These are phyloP conservation scores for Funneliformis geosporum DNA, from an alignment of 192 early-diverging fungal genomes.

Conservation along the genomic window DNA sequence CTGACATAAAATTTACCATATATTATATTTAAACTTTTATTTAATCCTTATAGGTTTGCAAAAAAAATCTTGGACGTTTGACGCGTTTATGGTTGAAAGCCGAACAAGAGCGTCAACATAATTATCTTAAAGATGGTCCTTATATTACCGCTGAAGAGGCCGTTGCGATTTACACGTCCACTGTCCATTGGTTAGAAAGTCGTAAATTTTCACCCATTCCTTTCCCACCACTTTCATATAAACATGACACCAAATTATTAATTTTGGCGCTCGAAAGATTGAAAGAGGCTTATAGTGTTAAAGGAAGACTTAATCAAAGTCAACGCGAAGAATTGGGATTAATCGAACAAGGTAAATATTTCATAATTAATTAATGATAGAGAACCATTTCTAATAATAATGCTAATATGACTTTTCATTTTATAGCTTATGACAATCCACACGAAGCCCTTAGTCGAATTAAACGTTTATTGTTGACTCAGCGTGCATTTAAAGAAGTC, in stretches of 20 bases:
- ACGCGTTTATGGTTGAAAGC: slow-evolving; percentile 98
- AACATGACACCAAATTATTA: slow-evolving; percentile 98
- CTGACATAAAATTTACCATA: background rate
- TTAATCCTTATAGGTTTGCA: slow-evolving; percentile 55
- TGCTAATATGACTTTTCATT: background rate
- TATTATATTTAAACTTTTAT: background rate
- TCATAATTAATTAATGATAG: background rate
- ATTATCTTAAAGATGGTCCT: slow-evolving; percentile 98
- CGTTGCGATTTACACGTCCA: slow-evolving; percentile 96
- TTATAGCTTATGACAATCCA: slow-evolving; percentile 88
- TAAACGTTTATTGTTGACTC: slow-evolving; percentile 93
- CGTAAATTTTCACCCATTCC: slow-evolving; percentile 98
- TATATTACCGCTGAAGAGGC: slow-evolving; percentile 98
- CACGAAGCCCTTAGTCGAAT: slow-evolving; percentile 85
- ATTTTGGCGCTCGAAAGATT: slow-evolving; percentile 93
- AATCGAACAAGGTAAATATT: slow-evolving; percentile 73
- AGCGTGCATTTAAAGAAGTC: slow-evolving; percentile 98
- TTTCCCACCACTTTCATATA: slow-evolving; percentile 99
- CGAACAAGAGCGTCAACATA: slow-evolving; percentile 99
- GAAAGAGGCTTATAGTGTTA: slow-evolving; percentile 94
- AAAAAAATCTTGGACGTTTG: slow-evolving; percentile 97
- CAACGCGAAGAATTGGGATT: slow-evolving; percentile 97
- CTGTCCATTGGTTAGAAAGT: slow-evolving; percentile 97
- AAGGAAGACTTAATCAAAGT: slow-evolving; percentile 91
- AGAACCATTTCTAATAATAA: background rate